phyloP scores from a whole-genome alignment of 495 filamentous ascomycete genomes.

The Xylaria nigripes region DNA sequence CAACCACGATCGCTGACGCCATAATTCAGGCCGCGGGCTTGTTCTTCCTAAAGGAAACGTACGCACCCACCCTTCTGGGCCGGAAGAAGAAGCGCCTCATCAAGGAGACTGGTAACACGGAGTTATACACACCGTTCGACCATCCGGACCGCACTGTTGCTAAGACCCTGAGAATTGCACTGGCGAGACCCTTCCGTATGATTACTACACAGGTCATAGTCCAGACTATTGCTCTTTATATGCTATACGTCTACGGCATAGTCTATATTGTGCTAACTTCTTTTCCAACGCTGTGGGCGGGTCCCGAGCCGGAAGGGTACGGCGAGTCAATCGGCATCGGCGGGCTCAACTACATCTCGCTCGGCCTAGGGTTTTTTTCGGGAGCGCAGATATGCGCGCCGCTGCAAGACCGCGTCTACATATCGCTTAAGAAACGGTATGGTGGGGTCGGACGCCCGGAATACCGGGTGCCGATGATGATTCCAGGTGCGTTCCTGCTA shows the following conservation, averaged over 20 bases:
- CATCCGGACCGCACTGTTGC: constrained; percentile 30
- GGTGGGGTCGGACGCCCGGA: constrained; percentile 48
- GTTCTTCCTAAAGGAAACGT: constrained; percentile 64
- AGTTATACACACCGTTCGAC: constrained; percentile 58
- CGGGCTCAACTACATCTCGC: constrained; percentile 62
- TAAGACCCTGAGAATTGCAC: constrained; percentile 34
- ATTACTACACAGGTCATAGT: constrained; percentile 54
- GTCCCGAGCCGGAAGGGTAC: constrained; percentile 37
- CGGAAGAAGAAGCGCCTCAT: constrained; percentile 49
- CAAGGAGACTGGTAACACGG: constrained; percentile 55
- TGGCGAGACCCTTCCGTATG: constrained; percentile 51
- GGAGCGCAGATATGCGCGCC: constrained; percentile 56
- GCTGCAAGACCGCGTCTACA: constrained; percentile 58
- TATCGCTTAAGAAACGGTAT: constrained; percentile 50
- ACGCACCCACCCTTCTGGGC: constrained; percentile 53
- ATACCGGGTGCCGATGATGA: constrained; percentile 56
- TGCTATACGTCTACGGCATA: constrained; percentile 62
- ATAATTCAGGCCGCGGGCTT: constrained; percentile 56
- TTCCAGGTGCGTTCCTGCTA: constrained; percentile 47
- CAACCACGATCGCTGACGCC: constrained; percentile 53
- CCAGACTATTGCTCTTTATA: constrained; percentile 36
- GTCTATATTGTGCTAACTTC: constrained; percentile 66
- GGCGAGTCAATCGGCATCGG: constrained; percentile 52
- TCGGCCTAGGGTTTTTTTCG: constrained; percentile 60
- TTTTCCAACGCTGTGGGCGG: constrained; percentile 56